Percentiles rank a stretch among this genome's conserved stretches.
phyloP scores from a whole-genome alignment of 1,284 basidiomycete species.

The Austroboletus novae-zelandiae region DNA sequence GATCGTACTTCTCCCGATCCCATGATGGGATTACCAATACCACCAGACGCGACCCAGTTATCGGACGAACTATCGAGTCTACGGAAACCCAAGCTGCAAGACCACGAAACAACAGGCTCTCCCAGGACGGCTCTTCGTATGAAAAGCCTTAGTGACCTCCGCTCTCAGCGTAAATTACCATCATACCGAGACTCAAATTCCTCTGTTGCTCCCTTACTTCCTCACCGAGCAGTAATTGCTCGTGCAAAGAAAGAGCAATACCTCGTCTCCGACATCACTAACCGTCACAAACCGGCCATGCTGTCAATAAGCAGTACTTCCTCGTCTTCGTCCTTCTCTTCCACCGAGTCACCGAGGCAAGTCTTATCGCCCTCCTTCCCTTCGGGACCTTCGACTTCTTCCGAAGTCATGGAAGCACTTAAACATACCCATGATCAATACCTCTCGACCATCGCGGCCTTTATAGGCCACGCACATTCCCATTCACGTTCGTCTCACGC shows the following conservation, averaged over 20 bases:
- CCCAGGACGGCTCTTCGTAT: slow-evolving; percentile 41
- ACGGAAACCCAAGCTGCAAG: slow-evolving; percentile 14
- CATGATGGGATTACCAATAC: slow-evolving; percentile 11
- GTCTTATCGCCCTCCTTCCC: slow-evolving; percentile 59
- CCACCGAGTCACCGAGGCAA: slow-evolving; percentile 40
- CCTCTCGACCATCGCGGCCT: slow-evolving; percentile 91
- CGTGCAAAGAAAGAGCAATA: slow-evolving; percentile 35
- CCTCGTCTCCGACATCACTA: slow-evolving; percentile 29
- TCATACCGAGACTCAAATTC: slow-evolving; percentile 33
- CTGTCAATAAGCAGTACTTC: slow-evolving; percentile 64
- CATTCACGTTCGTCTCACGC: slow-evolving; percentile 88
- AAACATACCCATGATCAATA: slow-evolving; percentile 84
- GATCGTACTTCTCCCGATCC: slow-evolving; percentile 17
- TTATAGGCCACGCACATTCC: slow-evolving; percentile 95
- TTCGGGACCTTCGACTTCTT: slow-evolving; percentile 61
- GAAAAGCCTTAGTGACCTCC: slow-evolving; percentile 55
- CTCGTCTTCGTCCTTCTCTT: slow-evolving; percentile 60
- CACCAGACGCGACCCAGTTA: slow-evolving; percentile 11
- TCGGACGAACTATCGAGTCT: slow-evolving; percentile 13
- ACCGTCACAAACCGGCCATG: slow-evolving; percentile 42
- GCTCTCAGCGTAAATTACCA: slow-evolving; percentile 32
- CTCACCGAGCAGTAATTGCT: slow-evolving; percentile 27
- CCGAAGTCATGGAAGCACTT: slow-evolving; percentile 68
- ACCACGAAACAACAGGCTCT: slow-evolving; percentile 22
- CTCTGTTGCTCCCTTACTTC: slow-evolving; percentile 33